phyloP scores from a whole-genome alignment of 2,329 filamentous ascomycete species.

The Aspergillus ochraceus region DNA sequence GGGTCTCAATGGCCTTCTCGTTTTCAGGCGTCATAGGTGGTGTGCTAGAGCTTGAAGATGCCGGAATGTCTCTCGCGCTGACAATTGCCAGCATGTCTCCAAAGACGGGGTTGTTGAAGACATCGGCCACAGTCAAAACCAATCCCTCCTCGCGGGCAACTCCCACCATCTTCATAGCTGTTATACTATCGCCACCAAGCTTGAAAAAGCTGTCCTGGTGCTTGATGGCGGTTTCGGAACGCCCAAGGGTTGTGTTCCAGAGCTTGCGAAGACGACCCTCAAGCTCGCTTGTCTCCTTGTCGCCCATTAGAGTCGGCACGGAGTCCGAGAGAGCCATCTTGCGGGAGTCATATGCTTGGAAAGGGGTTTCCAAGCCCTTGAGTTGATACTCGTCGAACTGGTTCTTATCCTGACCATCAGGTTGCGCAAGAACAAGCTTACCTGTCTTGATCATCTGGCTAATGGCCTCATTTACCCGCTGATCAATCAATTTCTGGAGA shows the following conservation, averaged over 20 bases:
- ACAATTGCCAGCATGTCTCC: conserved; percentile 39
- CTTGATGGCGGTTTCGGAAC: conserved; percentile 33
- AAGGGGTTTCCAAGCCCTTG: conserved; percentile 12
- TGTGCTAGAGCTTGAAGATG: conserved; percentile 20
- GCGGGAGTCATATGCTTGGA: not conserved
- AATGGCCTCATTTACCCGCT: conserved; percentile 36
- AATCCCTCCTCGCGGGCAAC: conserved; percentile 41
- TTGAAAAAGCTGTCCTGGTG: conserved; percentile 45
- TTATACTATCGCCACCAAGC: conserved; percentile 43
- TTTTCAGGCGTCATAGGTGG: not conserved
- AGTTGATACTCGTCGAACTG: not conserved
- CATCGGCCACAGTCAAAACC: conserved; percentile 44
- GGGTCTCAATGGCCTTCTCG: conserved; percentile 10
- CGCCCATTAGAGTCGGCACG: conserved; percentile 32
- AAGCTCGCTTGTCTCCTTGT: conserved; percentile 26
- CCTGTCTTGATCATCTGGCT: conserved; percentile 33
- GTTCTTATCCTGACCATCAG: conserved; percentile 4
- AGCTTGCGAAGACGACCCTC: conserved; percentile 39
- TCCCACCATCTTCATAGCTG: conserved; percentile 43
- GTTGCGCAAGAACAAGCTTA: conserved; percentile 24
- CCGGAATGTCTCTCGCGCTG: conserved; percentile 20
- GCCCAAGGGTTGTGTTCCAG: conserved; percentile 39
- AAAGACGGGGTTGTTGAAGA: conserved; percentile 44
- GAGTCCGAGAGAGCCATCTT: conserved; percentile 20
- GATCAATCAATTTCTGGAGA: conserved; percentile 35